A percentile compares a stretch with the other conserved stretches of the same genome.
phyloP scores from a whole-genome alignment of 139 green algal species.

The Volvox reticuliferus region DNA sequence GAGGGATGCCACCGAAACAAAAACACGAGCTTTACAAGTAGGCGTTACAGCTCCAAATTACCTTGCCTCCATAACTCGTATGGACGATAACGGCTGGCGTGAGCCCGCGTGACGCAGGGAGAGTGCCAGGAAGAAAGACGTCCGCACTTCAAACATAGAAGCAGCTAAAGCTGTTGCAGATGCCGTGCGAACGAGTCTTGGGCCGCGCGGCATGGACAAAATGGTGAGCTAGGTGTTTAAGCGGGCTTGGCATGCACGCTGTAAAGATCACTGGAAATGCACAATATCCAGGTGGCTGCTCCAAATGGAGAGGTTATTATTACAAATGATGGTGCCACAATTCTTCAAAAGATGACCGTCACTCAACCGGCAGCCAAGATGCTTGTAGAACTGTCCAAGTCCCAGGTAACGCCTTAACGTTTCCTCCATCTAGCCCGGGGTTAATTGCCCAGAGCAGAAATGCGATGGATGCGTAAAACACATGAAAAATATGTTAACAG shows the following conservation, averaged over 20 bases:
- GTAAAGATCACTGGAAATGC: background rate
- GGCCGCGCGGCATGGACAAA: slow-evolving; percentile 98
- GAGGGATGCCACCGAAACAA: slow-evolving; percentile 26
- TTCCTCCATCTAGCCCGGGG: too few relatives aligned
- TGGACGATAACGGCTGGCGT: background rate
- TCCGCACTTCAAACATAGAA: slow-evolving; percentile 96
- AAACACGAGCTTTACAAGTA: slow-evolving; percentile 53
- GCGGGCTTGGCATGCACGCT: background rate
- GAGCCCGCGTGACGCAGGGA: slow-evolving; percentile 72
- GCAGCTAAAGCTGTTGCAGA: slow-evolving; percentile 98
- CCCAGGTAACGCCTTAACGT: slow-evolving; percentile 73
- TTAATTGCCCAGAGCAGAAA: too few relatives aligned
- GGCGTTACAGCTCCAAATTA: background rate
- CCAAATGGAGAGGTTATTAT: slow-evolving; percentile 98
- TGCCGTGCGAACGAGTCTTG: slow-evolving; percentile 94
- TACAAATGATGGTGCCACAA: slow-evolving; percentile 99
- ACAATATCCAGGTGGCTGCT: slow-evolving; percentile 76
- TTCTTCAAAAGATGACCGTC: slow-evolving; percentile 98
- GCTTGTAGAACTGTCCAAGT: slow-evolving; percentile 98
- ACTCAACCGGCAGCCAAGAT: slow-evolving; percentile 99
- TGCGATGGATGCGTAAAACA: too few relatives aligned
- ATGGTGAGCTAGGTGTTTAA: slow-evolving; percentile 81
- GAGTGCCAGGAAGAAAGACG: slow-evolving; percentile 91
- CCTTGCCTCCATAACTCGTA: background rate
- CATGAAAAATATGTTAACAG: slow-evolving; percentile 60